Evolutionary conservation across 352 stramenopile species (phyloP).

Genomic region (Globisporangium solare): DNA sequence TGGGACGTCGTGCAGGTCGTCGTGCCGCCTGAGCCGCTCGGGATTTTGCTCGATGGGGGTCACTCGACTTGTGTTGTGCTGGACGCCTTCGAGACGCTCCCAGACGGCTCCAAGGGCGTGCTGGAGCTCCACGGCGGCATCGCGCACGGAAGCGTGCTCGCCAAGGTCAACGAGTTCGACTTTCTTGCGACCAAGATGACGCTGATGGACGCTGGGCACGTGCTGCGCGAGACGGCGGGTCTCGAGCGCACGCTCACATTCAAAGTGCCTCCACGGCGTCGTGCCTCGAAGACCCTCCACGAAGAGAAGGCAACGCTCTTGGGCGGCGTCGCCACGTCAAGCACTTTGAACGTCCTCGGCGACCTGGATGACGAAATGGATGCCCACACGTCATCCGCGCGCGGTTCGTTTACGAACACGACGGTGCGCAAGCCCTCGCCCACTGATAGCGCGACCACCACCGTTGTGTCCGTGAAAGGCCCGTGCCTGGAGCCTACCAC

Average conservation of each 20-base stretch:
- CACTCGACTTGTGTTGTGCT: constrained; percentile 36
- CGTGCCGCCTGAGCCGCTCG: constrained; percentile 44
- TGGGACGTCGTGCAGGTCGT: constrained; percentile 41
- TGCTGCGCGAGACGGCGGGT: constrained; percentile 49
- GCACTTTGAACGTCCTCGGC: not conserved
- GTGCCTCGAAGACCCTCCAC: not conserved
- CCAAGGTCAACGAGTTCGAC: constrained; percentile 58
- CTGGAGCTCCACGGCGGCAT: constrained; percentile 48
- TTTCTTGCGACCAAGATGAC: constrained; percentile 30
- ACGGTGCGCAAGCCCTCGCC: constrained; percentile 10
- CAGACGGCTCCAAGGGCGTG: constrained; percentile 26
- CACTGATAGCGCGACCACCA: constrained; percentile 5
- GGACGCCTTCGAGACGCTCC: constrained; percentile 42
- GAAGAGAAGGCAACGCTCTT: constrained; percentile 9
- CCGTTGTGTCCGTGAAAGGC: constrained; percentile 13
- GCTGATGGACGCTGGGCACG: constrained; percentile 34
- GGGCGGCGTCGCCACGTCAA: not conserved
- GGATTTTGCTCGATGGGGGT: constrained; percentile 54
- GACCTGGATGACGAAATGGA: not conserved
- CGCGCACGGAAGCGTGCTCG: constrained; percentile 36
- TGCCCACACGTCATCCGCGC: no score
- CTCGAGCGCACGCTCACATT: constrained; percentile 37
- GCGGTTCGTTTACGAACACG: constrained; percentile 1
- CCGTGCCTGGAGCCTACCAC: not conserved
- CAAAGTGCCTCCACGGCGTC: constrained; percentile 23